Base-by-base conservation (phyloP, 805 yeast species). In the Sugiyamaella boreocaroliniensis region DNA sequence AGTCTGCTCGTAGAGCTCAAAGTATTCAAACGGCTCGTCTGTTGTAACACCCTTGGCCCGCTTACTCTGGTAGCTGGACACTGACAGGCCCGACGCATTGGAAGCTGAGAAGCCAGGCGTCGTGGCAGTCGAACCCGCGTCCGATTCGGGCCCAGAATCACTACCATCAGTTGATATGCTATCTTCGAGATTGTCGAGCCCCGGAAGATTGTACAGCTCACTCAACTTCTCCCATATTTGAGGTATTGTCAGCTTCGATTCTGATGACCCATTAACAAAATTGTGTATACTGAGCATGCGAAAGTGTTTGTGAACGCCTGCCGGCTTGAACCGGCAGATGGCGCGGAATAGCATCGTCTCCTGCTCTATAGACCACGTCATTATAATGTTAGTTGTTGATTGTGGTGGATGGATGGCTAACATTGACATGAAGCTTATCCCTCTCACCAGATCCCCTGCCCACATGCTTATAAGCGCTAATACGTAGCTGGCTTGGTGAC, bases 301-400 rank as follows among this genome's bases (percentile, higher is more conserved):
- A 56, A 68, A 66, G 50, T 68, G 71, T 57, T 65, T 71, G 56
- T 68, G 69, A 47, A 59, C 32, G 1, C 95, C 95, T 0, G 82
- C 83, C 0, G 93, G 93, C 64, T 82, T 83, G 68, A 73, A 75
- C 60, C 78, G 81, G 58, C 88, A 80, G 1, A 83, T 73, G 48
- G 86, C 78, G 51, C 78, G 71, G 59, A 84, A 77, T 22, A 86
- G 73, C 55, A 74, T 72, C 34, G 80, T 78, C 61, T 86, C 90
- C 53, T 83, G 85, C 44, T 78, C 81, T 2, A 74, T 62, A 14
- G 73, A 69, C 92, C 93, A 86, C 11, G 43, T 44, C 48, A 44
- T 50, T 14, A 11, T 10, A 14, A 32, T 32, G 37, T 14, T 10
- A 9, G 37, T 9, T 10, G 12, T 10, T 4, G n/a, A 11, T 10